Percentiles rank a stretch among this genome's conserved stretches.
These are phyloP conservation scores for Microcyclospora pomicola DNA, from an alignment of 2,329 filamentous ascomycete genomes.

Conservation along the genomic window DNA sequence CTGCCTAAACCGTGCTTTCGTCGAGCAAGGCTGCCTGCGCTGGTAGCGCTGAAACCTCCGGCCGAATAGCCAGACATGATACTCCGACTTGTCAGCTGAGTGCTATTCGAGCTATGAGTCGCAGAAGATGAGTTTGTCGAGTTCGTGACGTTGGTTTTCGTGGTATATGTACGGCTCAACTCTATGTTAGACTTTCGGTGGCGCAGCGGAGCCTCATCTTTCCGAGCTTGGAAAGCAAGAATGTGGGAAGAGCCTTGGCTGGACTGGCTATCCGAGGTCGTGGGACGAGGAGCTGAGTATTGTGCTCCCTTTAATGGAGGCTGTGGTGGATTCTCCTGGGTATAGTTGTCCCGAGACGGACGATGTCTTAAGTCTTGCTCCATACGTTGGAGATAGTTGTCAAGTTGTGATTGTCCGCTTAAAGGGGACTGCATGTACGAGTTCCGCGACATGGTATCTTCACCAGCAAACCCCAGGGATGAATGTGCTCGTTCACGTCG, in stretches of 20 bases:
- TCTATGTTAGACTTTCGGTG: slow-evolving; percentile 68
- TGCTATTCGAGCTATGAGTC: slow-evolving; percentile 56
- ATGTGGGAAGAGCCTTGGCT: slow-evolving; percentile 12
- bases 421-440: slow-evolving; percentile 17
- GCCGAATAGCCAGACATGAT: slow-evolving; percentile 91
- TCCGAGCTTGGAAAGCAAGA: slow-evolving; percentile 28
- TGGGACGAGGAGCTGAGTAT: slow-evolving; percentile 12
- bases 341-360: slow-evolving; percentile 36
- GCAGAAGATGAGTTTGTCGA: slow-evolving; percentile 43
- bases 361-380: slow-evolving; percentile 64
- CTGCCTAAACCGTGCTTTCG: slow-evolving; percentile 44
- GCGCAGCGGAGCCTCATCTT: slow-evolving; percentile 28
- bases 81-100: slow-evolving; percentile 66
- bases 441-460: neutral
- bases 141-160: slow-evolving; percentile 71
- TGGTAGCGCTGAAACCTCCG: slow-evolving; percentile 82
- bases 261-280: slow-evolving; percentile 16
- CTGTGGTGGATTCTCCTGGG: slow-evolving; percentile 24
- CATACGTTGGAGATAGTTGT: slow-evolving; percentile 84
- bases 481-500: slow-evolving; percentile 48
- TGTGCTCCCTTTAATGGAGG: slow-evolving; percentile 19
- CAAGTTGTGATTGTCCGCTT: slow-evolving; percentile 54
- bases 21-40: slow-evolving; percentile 80
- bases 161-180: slow-evolving; percentile 70
- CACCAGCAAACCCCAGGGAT: slow-evolving; percentile 50